These are phyloP conservation scores for Agaricales sp. DNA, from an alignment of 1,284 basidiomycete genomes.

Conservation along the genomic window DNA sequence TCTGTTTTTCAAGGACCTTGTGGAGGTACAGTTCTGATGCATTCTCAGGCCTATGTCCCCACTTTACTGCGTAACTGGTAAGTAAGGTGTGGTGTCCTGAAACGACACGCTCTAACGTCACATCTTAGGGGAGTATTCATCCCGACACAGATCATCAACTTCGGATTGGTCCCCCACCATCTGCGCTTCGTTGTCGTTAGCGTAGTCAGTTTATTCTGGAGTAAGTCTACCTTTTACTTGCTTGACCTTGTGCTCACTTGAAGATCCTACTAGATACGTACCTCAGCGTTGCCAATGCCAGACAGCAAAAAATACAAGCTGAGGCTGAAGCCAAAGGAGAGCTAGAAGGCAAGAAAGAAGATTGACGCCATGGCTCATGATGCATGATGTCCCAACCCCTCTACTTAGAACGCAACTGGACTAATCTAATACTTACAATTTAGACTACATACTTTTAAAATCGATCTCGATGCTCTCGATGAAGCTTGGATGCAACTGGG, in stretches of 20 bases:
- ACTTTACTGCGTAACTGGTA: conserved; percentile 70
- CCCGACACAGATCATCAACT: conserved; percentile 78
- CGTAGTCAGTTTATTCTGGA: conserved; percentile 81
- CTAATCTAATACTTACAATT: too few species aligned
- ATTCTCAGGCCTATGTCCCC: conserved; percentile 49
- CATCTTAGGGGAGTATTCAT: conserved; percentile 58
- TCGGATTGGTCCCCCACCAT: conserved; percentile 69
- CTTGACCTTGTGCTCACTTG: conserved; percentile 14
- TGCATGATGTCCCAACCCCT: too few species aligned
- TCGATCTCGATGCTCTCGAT: too few species aligned
- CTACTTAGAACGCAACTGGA: too few species aligned
- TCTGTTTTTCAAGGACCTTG: too few species aligned
- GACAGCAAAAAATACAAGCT: conserved; percentile 2
- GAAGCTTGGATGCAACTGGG: too few species aligned
- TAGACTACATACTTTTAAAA: too few species aligned
- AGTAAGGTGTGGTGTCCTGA: conserved; percentile 11
- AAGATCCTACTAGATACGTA: conserved; percentile 27
- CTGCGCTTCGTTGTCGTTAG: conserved; percentile 72
- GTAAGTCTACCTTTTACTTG: conserved; percentile 29
- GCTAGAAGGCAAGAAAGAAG: not conserved
- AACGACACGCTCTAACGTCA: not conserved
- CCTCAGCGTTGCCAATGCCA: conserved; percentile 33
- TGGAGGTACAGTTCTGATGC: too few species aligned
- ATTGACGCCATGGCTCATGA: too few species aligned
- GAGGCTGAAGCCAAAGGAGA: not conserved